Evolutionary conservation across 257 asterid species (phyloP).

Genomic region (Solanum phureja): DNA sequence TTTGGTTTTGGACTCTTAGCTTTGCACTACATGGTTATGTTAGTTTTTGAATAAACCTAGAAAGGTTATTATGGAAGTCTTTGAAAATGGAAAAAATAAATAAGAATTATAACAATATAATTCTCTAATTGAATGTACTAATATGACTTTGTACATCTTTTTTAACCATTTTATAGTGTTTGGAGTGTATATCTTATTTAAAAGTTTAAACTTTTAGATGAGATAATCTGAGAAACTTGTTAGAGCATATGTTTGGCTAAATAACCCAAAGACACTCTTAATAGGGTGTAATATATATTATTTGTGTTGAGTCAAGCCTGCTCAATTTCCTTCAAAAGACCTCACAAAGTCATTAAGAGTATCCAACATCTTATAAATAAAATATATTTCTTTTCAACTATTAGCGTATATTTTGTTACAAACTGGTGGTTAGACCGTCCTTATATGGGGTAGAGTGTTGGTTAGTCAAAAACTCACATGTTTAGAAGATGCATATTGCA

Average conservation of each 20-base stretch:
- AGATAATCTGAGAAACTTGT: not conserved
- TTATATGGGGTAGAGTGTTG: rapidly evolving
- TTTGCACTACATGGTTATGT: not conserved
- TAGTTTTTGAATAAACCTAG: not conserved
- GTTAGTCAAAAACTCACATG: too few species aligned
- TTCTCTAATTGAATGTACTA: not conserved
- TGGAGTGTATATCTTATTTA: not conserved
- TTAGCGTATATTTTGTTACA: not conserved
- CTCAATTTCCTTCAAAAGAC: not conserved
- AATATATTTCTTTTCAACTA: not conserved
- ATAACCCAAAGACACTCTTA: not conserved
- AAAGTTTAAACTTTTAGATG: not conserved
- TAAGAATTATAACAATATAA: not conserved
- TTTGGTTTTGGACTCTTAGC: not conserved
- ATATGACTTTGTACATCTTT: not conserved
- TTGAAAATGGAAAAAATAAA: not conserved
- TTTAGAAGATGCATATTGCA: too few species aligned
- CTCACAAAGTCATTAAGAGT: not conserved
- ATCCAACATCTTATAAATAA: not conserved
- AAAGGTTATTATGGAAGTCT: not conserved
- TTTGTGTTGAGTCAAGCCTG: not conserved
- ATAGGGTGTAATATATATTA: not conserved
- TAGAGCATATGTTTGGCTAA: not conserved
- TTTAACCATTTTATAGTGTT: not conserved
- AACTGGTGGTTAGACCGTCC: too few species aligned